Percentiles rank a stretch among this genome's conserved stretches.
These are phyloP conservation scores for Rhodomyrtus tomentosa DNA, from an alignment of 345 rosid genomes.

Conservation along the genomic window DNA sequence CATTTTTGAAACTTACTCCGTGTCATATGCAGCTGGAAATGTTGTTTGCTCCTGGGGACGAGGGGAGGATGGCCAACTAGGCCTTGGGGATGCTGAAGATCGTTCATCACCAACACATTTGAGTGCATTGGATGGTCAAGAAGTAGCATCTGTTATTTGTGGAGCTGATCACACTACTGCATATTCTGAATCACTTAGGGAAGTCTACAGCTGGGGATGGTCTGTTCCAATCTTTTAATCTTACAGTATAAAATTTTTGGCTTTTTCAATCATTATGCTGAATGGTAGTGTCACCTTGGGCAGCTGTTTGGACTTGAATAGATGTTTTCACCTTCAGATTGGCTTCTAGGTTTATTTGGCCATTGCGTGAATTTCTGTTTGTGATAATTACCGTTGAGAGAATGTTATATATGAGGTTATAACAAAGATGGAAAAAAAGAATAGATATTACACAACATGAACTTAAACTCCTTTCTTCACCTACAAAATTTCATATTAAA, in stretches of 20 bases:
- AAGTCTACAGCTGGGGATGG: slow-evolving; percentile 72
- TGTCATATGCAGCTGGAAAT: slow-evolving; percentile 59
- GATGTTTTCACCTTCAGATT: neutral
- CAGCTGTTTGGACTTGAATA: neutral
- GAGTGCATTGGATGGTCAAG: slow-evolving; percentile 57
- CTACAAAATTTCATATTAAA: neutral
- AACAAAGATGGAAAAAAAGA: neutral
- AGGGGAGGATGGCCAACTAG: slow-evolving; percentile 98
- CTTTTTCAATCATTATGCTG: neutral
- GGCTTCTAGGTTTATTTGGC: neutral
- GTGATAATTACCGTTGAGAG: neutral
- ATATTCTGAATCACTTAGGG: slow-evolving; percentile 44
- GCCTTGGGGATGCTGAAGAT: slow-evolving; percentile 94
- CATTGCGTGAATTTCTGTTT: neutral
- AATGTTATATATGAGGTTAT: neutral
- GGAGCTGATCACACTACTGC: slow-evolving; percentile 97
- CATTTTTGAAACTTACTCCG: neutral
- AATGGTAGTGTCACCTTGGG: neutral
- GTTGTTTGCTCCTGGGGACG: slow-evolving; percentile 93
- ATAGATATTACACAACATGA: neutral
- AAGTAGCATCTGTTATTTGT: slow-evolving; percentile 58
- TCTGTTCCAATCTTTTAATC: slow-evolving; percentile 10
- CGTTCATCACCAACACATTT: slow-evolving; percentile 67
- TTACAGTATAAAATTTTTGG: neutral
- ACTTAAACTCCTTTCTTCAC: neutral